Percentiles rank a stretch among this genome's conserved stretches.
phyloP scores from a whole-genome alignment of 305 asterid species.

The Ilex paraguariensis region DNA sequence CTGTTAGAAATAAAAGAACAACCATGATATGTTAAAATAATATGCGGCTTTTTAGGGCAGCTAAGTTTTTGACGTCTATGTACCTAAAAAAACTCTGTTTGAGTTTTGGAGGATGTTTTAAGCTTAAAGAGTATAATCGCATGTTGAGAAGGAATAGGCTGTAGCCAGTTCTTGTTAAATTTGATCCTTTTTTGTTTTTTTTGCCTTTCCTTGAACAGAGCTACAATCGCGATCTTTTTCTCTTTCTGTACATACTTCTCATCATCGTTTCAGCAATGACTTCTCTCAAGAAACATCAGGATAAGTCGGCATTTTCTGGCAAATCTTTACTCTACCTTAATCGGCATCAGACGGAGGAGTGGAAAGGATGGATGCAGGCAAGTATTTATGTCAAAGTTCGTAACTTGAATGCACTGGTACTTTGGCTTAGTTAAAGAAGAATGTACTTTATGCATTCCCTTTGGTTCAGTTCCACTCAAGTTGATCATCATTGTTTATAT shows the following conservation, averaged over 20 bases:
- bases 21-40: too few relatives aligned
- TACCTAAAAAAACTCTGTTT: neutral
- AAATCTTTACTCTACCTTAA: constrained; percentile 80
- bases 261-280: constrained; percentile 83
- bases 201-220: constrained; percentile 52
- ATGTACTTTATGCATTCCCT: too few relatives aligned
- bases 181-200: constrained; percentile 13
- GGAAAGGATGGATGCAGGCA: constrained; percentile 99
- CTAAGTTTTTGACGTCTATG: neutral
- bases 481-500: too few relatives aligned
- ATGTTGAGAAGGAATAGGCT: neutral
- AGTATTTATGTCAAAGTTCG: constrained; percentile 14
- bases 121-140: neutral
- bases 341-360: constrained; percentile 97
- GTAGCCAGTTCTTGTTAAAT: neutral
- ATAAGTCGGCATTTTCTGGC: constrained; percentile 84
- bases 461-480: too few relatives aligned
- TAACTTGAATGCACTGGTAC: too few relatives aligned
- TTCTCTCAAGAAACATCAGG: constrained; percentile 83
- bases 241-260: constrained; percentile 76
- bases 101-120: neutral
- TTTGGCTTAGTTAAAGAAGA: too few relatives aligned
- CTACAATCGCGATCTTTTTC: constrained; percentile 89
- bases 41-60: neutral
- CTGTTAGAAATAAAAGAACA: too few relatives aligned